Evolutionary conservation across 148 eudicot genomes (phyloP).

Genomic region (Silene conica): DNA sequence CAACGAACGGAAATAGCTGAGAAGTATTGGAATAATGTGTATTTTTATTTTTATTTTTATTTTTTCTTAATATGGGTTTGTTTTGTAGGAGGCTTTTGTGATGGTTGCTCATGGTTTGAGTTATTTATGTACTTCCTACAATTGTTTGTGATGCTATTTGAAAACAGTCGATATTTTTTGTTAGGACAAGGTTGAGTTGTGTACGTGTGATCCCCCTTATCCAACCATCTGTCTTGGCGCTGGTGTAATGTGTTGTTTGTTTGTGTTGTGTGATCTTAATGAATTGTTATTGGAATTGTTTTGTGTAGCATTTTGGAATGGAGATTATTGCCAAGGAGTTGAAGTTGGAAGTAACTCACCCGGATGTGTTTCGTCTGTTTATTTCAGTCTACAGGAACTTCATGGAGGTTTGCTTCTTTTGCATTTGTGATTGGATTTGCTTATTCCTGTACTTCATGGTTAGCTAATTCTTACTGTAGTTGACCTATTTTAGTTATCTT

Average conservation of each 20-base stretch:
- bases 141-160: neutral
- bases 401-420: slow-evolving; percentile 62
- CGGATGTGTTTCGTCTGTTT: slow-evolving; percentile 63
- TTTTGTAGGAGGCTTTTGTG: no score
- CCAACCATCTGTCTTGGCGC: neutral
- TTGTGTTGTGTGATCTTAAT: neutral
- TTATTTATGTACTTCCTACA: no score
- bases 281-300: neutral
- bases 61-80: no score
- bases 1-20: no score
- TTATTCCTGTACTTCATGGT: neutral
- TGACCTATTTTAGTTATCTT: no score
- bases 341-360: slow-evolving; percentile 58
- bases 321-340: slow-evolving; percentile 90
- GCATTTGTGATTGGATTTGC: neutral
- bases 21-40: no score
- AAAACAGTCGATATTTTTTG: no score
- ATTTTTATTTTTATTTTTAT: no score
- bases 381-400: slow-evolving; percentile 72
- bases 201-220: neutral
- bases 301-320: slow-evolving; percentile 65
- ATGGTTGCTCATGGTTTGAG: no score
- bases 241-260: neutral
- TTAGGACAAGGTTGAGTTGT: neutral
- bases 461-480: neutral